Conservation (phyloP, 2,329 filamentous ascomycete species). For the Colletotrichum sp. region DNA sequence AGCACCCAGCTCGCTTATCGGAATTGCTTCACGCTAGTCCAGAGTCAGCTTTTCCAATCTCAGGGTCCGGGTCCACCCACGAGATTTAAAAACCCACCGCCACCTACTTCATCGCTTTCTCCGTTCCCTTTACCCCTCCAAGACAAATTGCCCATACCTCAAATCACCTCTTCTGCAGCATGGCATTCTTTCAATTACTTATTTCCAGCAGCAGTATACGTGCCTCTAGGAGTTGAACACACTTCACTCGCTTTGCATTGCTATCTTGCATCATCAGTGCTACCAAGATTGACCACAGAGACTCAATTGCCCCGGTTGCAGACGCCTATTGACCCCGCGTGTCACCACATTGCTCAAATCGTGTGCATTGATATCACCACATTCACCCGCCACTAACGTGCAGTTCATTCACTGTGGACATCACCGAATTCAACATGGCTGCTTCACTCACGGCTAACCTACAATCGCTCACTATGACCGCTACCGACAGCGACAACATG, state of each 20-base stretch:
- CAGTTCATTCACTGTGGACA: not conserved
- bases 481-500: not conserved
- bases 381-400: not conserved
- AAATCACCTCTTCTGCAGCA: not conserved
- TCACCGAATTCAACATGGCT: not conserved
- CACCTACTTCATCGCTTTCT: not conserved
- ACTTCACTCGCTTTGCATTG: not conserved
- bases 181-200: not conserved
- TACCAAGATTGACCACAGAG: not conserved
- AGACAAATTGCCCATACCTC: not conserved
- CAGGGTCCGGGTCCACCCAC: not conserved
- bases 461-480: not conserved
- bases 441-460: not conserved
- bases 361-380: not conserved
- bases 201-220: not conserved
- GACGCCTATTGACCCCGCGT: not conserved
- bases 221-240: not conserved
- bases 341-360: not conserved
- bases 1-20: not conserved
- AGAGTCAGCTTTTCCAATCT: not conserved
- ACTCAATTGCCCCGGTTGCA: not conserved
- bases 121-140: not conserved
- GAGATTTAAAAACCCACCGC: not conserved
- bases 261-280: not conserved
- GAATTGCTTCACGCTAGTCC: constrained; percentile 13